Evolutionary conservation across 306 rosid species (phyloP).

Genomic region (Cucurbita maxima): DNA sequence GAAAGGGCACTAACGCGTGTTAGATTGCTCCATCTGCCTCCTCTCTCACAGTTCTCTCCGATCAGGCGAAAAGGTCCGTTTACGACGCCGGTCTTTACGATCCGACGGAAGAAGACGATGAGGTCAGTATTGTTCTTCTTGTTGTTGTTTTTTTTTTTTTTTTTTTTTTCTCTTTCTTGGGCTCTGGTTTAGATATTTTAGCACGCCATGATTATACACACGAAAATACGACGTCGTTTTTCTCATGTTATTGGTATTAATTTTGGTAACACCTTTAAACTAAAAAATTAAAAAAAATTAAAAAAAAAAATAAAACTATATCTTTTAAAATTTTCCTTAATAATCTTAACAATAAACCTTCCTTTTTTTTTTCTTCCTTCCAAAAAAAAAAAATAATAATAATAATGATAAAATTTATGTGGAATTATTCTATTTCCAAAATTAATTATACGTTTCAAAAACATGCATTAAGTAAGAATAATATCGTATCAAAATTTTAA

Average conservation of each 20-base stretch:
- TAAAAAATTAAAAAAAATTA: too few species aligned
- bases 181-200: background rate
- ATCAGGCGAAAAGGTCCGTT: slow-evolving; percentile 69
- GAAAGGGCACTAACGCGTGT: background rate
- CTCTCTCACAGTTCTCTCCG: slow-evolving; percentile 58
- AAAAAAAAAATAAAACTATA: too few species aligned
- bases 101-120: slow-evolving; percentile 64
- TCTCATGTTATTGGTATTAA: background rate
- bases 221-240: background rate
- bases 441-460: too few species aligned
- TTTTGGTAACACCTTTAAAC: too few species aligned
- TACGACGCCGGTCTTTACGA: slow-evolving; percentile 86
- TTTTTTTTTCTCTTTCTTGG: background rate
- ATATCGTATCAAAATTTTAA: too few species aligned
- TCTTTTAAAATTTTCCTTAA: too few species aligned
- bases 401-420: background rate
- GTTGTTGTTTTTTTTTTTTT: too few species aligned
- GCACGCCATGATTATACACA: background rate
- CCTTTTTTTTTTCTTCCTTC: background rate
- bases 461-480: background rate
- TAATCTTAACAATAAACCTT: too few species aligned
- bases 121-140: slow-evolving; percentile 33
- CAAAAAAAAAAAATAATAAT: background rate
- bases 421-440: too few species aligned
- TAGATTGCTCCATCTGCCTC: background rate